Evolutionary conservation across 2,329 filamentous ascomycete genomes (phyloP).

Genomic region (Myriosclerotinia duriaeana): DNA sequence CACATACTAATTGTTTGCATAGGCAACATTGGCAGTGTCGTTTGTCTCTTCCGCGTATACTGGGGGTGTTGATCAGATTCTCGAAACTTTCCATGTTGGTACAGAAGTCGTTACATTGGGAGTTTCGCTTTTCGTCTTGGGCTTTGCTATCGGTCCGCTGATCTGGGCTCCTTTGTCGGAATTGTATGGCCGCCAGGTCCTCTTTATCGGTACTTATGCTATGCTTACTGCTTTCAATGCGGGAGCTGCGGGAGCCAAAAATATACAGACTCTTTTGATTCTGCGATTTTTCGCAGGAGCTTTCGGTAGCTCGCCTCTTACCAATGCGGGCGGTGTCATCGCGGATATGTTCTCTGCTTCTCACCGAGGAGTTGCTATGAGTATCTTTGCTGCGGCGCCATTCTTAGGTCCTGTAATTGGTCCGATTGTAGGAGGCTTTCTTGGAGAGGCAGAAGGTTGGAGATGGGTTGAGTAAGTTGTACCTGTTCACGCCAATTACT

Average conservation of each 20-base stretch:
- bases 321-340: constrained; percentile 61
- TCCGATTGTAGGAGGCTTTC: constrained; percentile 66
- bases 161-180: constrained; percentile 46
- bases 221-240: constrained; percentile 63
- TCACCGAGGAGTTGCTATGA: constrained; percentile 56
- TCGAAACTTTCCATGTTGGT: constrained; percentile 40
- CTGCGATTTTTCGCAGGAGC: constrained; percentile 65
- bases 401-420: constrained; percentile 66
- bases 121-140: constrained; percentile 48
- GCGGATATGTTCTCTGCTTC: constrained; percentile 57
- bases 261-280: constrained; percentile 60
- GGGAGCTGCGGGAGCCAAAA: constrained; percentile 56
- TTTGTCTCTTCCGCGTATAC: constrained; percentile 46
- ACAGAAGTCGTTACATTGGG: constrained; percentile 45
- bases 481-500: not conserved
- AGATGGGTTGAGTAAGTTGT: constrained; percentile 64
- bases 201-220: constrained; percentile 58
- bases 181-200: constrained; percentile 58
- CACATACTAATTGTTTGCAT: constrained; percentile 47
- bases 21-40: constrained; percentile 47
- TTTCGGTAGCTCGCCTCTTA: constrained; percentile 61
- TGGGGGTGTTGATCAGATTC: constrained; percentile 43
- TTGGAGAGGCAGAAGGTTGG: constrained; percentile 65
- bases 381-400: constrained; percentile 63
- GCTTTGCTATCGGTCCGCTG: constrained; percentile 47